phyloP scores from a whole-genome alignment of 2,329 filamentous ascomycete species.

The Scopulariopsis brevicaulis region DNA sequence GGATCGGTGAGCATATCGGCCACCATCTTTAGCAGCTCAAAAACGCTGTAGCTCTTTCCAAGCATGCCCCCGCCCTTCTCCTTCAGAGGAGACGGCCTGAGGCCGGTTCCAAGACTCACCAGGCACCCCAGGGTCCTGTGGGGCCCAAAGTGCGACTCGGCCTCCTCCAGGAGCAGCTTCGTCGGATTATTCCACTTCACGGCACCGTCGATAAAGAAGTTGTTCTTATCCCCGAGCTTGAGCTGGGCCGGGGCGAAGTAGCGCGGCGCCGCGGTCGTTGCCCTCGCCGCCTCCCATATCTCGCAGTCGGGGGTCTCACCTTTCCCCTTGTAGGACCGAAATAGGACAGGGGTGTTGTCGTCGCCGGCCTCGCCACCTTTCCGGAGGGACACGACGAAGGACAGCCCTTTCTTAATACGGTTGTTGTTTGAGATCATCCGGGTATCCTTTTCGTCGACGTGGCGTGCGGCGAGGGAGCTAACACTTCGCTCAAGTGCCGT shows the following conservation, averaged over 20 bases:
- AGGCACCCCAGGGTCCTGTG: slow-evolving; percentile 15
- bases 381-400: slow-evolving; percentile 15
- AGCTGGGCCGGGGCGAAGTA: slow-evolving; percentile 16
- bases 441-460: not conserved
- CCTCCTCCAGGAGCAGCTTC: slow-evolving; percentile 16
- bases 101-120: slow-evolving; percentile 19
- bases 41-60: not conserved
- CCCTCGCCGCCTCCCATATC: slow-evolving; percentile 18
- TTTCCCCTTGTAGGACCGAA: slow-evolving; percentile 15
- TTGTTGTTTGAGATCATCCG: slow-evolving; percentile 11
- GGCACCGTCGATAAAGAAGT: slow-evolving; percentile 17
- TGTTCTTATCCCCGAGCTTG: slow-evolving; percentile 12
- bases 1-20: slow-evolving; percentile 8
- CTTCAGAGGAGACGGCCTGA: slow-evolving; percentile 5
- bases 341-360: slow-evolving; percentile 12
- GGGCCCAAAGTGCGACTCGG: slow-evolving; percentile 12
- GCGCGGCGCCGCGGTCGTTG: slow-evolving; percentile 15
- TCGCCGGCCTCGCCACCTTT: not conserved
- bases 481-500: slow-evolving; percentile 14
- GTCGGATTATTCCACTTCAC: slow-evolving; percentile 20
- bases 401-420: slow-evolving; percentile 9
- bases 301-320: slow-evolving; percentile 9
- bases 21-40: not conserved
- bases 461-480: not conserved
- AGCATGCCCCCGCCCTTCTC: not conserved